Evolutionary conservation across 1,139 yeast species (phyloP).

Genomic region (Suhomyces guaymorum): DNA sequence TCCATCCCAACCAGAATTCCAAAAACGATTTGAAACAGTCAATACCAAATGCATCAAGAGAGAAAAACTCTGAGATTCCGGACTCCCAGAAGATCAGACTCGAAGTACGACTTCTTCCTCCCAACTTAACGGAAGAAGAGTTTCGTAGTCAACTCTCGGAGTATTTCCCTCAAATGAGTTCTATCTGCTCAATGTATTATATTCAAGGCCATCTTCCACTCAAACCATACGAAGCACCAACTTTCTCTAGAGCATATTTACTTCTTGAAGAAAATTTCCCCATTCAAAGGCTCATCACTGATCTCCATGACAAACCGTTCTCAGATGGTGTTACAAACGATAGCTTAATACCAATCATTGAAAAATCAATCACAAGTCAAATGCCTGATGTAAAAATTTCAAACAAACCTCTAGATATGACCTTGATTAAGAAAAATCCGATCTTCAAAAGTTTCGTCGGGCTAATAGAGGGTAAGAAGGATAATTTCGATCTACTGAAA

Average conservation of each 20-base stretch:
- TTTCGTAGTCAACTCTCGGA: constrained; percentile 23
- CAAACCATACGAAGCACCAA: constrained; percentile 28
- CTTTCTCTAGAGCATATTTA: constrained; percentile 32
- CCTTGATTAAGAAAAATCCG: constrained; percentile 9
- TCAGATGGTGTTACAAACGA: constrained; percentile 23
- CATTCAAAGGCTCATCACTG: constrained; percentile 18
- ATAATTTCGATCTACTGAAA: constrained; percentile 17
- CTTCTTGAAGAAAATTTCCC: constrained; percentile 19
- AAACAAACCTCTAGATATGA: neutral
- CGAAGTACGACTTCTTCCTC: constrained; percentile 39
- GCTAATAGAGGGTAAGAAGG: constrained; percentile 14
- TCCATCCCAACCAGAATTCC: too few relatives aligned
- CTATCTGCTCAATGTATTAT: constrained; percentile 27
- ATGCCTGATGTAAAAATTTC: constrained; percentile 19
- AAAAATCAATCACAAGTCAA: constrained; percentile 25
- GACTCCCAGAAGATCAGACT: too few relatives aligned
- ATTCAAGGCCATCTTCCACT: constrained; percentile 32
- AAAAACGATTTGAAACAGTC: too few relatives aligned
- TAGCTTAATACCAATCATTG: constrained; percentile 27
- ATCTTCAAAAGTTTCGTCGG: constrained; percentile 17
- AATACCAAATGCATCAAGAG: too few relatives aligned
- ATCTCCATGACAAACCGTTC: constrained; percentile 25
- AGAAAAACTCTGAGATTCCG: too few relatives aligned
- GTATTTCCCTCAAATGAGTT: constrained; percentile 16
- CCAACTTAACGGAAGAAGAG: constrained; percentile 27